Evolutionary conservation across 306 rosid genomes (phyloP), one percentile per base, ranked within the genome.

Genomic region (Quercus bicolor): DNA sequence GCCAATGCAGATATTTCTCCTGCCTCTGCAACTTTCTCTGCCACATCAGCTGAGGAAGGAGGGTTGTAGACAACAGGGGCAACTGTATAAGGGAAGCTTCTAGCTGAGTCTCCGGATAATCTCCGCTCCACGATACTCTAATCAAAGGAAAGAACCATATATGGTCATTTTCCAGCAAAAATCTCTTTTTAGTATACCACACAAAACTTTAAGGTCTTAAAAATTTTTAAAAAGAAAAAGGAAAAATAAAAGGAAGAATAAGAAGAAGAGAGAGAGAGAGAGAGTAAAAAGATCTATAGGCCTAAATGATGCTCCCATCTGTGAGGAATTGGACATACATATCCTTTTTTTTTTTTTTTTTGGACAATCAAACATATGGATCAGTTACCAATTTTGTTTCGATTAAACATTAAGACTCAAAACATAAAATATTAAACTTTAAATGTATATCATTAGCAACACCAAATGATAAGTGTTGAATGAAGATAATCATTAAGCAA

Each of bases 71-170:
- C 76, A 75, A 90, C 93, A 15, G 89, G 82, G 33, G 92, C 90
- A 26, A 94, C 98, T 1, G 85, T 75, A 81, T 91, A 88, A 0
- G 99, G 99, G 82, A 95, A 91, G 82, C 84, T 89, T 85, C 89
- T 87, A 5, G 33, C 56, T 0, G 84, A 53, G 54, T 86, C 93
- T 68, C 86, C 83, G 5, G 91, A 91, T 52, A 83, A 56, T 82
- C 93, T 89, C 81, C 81, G 62, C 76, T 90, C 96, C 82, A 82
- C 85, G 56, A 85, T 84, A 56, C 86, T 86, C 99, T 95, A 75
- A 79, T 66, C 16, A 72, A 71, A 51, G 28, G 61, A 74, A 79
- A 52, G 24, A 48, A 65, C 18, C 28, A 68, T 34, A 10, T 24
- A 74, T 4, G 55, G 31, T 80, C 56, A 31, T 11, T 51, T 28